Evolutionary conservation across 2,329 filamentous ascomycete species (phyloP), one percentile per base, ranked within the genome.

Genomic region (Aspergillus sp.): DNA sequence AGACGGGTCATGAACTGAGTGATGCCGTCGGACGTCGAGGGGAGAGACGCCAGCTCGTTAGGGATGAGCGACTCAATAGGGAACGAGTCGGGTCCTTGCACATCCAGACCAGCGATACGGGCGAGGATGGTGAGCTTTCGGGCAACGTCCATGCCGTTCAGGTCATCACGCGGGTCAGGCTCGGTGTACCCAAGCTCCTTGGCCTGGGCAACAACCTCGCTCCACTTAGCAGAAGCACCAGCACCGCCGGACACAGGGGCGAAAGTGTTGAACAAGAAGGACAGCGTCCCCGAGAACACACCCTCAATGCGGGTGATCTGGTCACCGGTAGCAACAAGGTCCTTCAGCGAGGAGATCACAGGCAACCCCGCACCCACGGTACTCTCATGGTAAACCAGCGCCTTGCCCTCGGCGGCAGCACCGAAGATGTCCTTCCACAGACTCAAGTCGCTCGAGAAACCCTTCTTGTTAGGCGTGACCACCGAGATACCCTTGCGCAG

Each of bases 381-480:
- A 37, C 88, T 90, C 73, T 98, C 93, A 68, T 98, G 93, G 77
- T 93, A 97, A 50, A 97, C 78, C 64, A 89, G 86, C 39, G 90
- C 88, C 41, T 77, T 75, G 9, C 70, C 67, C 30, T 72, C 68
- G 43, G 79, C 76, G 1, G 90, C 85, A 1, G 88, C 79, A 3
- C 75, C 72, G 69, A 95, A 94, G 64, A 98, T 96, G 53, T 86
- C 82, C 62, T 88, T 80, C 90, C 91, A 98, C 48, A 95, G 75
- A 58, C 82, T 76, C 61, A 88, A 83, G 41, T 81, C 83, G 49
- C 86, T 84, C 0, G 89, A 94, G 72, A 98, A 98, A 12, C 87
- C 91, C 73, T 98, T 98, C 77, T 98, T 98, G 78, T 97, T 98
- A 39, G 93, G 90, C 1, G 93, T 98, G 23, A 97, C 88, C 60